A percentile compares a stretch with the other conserved stretches of the same genome.
Conservation (phyloP, 805 yeast genomes). For the Groenewaldozyma tartarivorans region DNA sequence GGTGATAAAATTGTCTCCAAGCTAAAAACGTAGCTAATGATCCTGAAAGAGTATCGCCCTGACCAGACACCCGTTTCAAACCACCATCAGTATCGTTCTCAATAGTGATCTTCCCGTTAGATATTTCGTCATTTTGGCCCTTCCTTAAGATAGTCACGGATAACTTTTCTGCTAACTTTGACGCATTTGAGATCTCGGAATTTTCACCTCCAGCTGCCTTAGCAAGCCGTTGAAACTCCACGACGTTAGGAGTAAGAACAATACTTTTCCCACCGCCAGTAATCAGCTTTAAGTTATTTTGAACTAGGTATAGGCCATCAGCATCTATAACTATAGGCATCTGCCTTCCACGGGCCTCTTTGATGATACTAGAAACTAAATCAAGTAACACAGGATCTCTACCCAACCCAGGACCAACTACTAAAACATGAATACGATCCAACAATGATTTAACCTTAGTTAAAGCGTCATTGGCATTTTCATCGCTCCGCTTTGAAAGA, state of each 20-base stretch:
- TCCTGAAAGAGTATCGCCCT: conserved; percentile 90
- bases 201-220: conserved; percentile 32
- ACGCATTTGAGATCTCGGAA: conserved; percentile 10
- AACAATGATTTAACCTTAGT: conserved; percentile 49
- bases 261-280: conserved; percentile 51
- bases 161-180: conserved; percentile 37
- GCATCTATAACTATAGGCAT: conserved; percentile 84
- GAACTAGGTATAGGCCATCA: conserved; percentile 67
- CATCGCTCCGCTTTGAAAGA: conserved; percentile 20
- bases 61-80: conserved; percentile 83
- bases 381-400: conserved; percentile 62
- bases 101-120: conserved; percentile 36
- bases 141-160: conserved; percentile 60
- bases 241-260: conserved; percentile 73
- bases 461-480: conserved; percentile 31
- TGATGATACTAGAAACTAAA: conserved; percentile 48
- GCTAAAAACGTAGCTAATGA: conserved; percentile 71
- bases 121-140: conserved; percentile 60
- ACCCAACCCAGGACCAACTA: conserved; percentile 93
- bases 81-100: conserved; percentile 50
- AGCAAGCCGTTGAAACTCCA: conserved; percentile 66
- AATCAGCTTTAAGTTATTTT: conserved; percentile 46
- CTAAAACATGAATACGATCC: conserved; percentile 65
- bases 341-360: conserved; percentile 43
- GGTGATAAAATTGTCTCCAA: conserved; percentile 63